Base-by-base conservation (phyloP, 176 grass and related monocot species). In the Oryza meyeriana region DNA sequence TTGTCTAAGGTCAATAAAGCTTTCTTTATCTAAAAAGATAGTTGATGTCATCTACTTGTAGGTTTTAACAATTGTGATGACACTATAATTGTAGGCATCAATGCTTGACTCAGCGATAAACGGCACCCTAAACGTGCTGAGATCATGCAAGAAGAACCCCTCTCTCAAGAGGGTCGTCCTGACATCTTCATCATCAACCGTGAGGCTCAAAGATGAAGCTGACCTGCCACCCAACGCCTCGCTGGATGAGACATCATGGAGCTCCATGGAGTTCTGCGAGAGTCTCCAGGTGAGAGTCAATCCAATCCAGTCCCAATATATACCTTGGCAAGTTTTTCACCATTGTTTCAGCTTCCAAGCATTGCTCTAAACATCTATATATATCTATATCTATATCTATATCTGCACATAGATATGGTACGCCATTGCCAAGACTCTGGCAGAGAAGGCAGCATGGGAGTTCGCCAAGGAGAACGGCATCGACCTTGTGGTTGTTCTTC, bases 391-490 rank as follows among this genome's bases (percentile, higher is more conserved):
- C n/a, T n/a, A n/a, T n/a, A 20, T 61, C 8, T 27, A 72, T 42
- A 6, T 44, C 8, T 38, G 12, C 35, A 32, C 7, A 1, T 79
- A 97, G 88, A 67, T 97, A 29, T 97, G 90, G 92, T 97, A 97
- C 34, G 80, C 88, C 48, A 74, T 94, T 0, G 94, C 94, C 2
- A 97, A 94, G 83, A 86, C 90, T 28, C 83, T 94, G 0, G 94
- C 94, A 1, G 94, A 97, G 85, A 88, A 94, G 73, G 88, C 90
- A 44, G 94, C 94, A 20, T 97, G 94, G 94, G 86, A 94, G 74
- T 97, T 97, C 7, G 92, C 92, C 20, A 79, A 75, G 64, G 94
- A 92, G 81, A 92, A 97, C 88, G 90, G 39, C 68, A 97, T 92
- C 5, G 81, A 97, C 59, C 92, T 97, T 9, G 90, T 97, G 6